Percentiles rank a stretch among this genome's conserved stretches.
Evolutionary conservation across 768 basidiomycete genomes (phyloP).

Genomic region (Stropharia rugosoannulata): DNA sequence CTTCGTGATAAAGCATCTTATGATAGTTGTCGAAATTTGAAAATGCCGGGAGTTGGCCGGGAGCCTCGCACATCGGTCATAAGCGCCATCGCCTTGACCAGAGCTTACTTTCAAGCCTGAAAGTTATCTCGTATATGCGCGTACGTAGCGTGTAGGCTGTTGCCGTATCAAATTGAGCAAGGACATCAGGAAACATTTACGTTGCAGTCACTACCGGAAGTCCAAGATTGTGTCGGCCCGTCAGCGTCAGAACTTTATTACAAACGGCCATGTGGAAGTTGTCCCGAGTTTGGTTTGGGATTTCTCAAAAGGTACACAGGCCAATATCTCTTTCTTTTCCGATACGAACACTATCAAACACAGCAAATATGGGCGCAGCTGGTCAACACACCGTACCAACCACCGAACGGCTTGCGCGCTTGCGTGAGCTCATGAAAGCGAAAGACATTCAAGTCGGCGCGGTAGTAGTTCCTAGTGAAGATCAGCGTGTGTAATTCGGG

Average conservation of each 20-base stretch:
- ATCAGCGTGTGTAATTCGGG: slow-evolving; percentile 70
- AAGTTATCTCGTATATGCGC: too few relatives aligned
- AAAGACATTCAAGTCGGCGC: slow-evolving; percentile 53
- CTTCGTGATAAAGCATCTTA: too few relatives aligned
- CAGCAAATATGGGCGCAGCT: slow-evolving; percentile 33
- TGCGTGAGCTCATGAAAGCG: slow-evolving; percentile 71
- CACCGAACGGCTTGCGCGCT: slow-evolving; percentile 53
- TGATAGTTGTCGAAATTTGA: too few relatives aligned
- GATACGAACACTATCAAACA: slow-evolving; percentile 1
- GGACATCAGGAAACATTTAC: background rate
- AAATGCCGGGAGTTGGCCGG: too few relatives aligned
- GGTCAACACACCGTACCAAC: slow-evolving; percentile 57
- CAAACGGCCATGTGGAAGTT: slow-evolving; percentile 20
- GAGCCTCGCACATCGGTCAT: too few relatives aligned
- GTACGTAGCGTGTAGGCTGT: too few relatives aligned
- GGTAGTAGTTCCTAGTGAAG: slow-evolving; percentile 86
- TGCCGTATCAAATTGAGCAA: too few relatives aligned
- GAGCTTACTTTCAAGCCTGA: too few relatives aligned
- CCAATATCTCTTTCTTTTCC: slow-evolving; percentile 4
- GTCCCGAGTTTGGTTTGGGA: slow-evolving; percentile 20
- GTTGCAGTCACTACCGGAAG: background rate
- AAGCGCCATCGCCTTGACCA: too few relatives aligned
- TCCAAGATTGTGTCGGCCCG: background rate
- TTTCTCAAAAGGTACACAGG: slow-evolving; percentile 13
- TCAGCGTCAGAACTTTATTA: background rate